Percentiles rank a stretch among this genome's conserved stretches.
Conservation (phyloP, 305 asterid species). For the Fraxinus dipetala region DNA sequence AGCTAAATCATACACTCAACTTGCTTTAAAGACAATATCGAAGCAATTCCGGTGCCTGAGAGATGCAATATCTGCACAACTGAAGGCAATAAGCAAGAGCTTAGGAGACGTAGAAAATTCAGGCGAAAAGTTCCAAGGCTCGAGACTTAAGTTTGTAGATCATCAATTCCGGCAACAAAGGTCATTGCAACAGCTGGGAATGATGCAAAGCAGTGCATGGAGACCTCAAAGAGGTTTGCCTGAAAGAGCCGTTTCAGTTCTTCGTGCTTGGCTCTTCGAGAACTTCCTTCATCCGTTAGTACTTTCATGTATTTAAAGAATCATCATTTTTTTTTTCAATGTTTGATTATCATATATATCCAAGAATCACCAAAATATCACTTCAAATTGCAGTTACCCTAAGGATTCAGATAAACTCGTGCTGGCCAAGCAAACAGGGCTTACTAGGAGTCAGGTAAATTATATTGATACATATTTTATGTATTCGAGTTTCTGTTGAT, state of each 20-base stretch:
- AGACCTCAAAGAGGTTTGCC: slow-evolving; percentile 72
- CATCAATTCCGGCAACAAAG: slow-evolving; percentile 50
- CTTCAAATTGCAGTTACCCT: slow-evolving; percentile 51
- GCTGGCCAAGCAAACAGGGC: slow-evolving; percentile 78
- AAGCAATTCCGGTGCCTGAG: slow-evolving; percentile 64
- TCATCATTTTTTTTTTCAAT: not conserved
- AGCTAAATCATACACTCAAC: slow-evolving; percentile 57
- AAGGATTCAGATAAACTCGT: slow-evolving; percentile 69
- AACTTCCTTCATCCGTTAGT: slow-evolving; percentile 75
- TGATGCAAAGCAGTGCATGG: slow-evolving; percentile 63
- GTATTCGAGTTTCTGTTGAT: not conserved
- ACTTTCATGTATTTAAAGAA: not conserved
- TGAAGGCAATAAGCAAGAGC: slow-evolving; percentile 40
- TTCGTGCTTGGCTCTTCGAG: slow-evolving; percentile 78
- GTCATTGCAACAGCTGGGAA: slow-evolving; percentile 52
- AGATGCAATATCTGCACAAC: slow-evolving; percentile 46
- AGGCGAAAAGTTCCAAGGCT: slow-evolving; percentile 29
- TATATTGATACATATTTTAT: not conserved
- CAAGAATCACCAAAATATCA: not conserved
- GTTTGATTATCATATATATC: not conserved
- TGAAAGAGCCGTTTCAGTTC: slow-evolving; percentile 64
- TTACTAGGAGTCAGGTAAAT: slow-evolving; percentile 70
- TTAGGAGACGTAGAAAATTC: slow-evolving; percentile 43
- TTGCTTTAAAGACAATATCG: slow-evolving; percentile 55
- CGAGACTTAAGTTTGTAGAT: slow-evolving; percentile 44